Evolutionary conservation across 2,329 filamentous ascomycete species (phyloP), one percentile per base, ranked within the genome.

Genomic region (Fusarium chaquense): DNA sequence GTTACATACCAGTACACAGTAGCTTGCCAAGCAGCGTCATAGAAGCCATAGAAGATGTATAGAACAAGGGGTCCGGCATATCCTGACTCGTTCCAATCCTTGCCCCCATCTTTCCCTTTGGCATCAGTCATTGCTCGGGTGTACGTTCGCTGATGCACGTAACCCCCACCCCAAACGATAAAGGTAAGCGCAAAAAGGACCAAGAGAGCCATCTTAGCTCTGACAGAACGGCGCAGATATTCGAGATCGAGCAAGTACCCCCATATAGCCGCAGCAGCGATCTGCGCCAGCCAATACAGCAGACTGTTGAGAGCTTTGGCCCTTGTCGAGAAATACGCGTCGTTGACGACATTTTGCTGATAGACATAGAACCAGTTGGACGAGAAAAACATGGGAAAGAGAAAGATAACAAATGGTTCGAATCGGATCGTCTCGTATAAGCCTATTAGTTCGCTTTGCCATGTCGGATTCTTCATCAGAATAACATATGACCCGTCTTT

Each of bases 11-110:
- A 98, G 84, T 98, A 98, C 43, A 94, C 90, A 75, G 85, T 90
- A 0, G 93, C 95, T 83, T 98, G 95, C 91, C 93, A 98, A 47
- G 90, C 88, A 36, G 94, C 93, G 77, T 98, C 95, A 71, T 90
- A 96, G 79, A 96, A 91, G 33, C 93, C 93, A 78, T 96, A 97
- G 80, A 94, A 94, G 75, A 97, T 93, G 82, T 94, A 97, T 53
- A 97, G 82, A 78, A 97, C 93, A 88, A 97, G 93, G 9, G 92
- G 92, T 0, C 91, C 93, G 59, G 90, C 84, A 77, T 91, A 96
- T 7, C 67, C 88, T 13, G 83, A 79, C 49, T 89, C 84, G 2
- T 83, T 85, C 90, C 91, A 96, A 78, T 96, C 93, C 1, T 35
- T 61, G 0, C 38, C n/a, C 3, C 11, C 46, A 6, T 16, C 38